Conservation (phyloP, 768 basidiomycete genomes). For the Rickenella mellea region DNA sequence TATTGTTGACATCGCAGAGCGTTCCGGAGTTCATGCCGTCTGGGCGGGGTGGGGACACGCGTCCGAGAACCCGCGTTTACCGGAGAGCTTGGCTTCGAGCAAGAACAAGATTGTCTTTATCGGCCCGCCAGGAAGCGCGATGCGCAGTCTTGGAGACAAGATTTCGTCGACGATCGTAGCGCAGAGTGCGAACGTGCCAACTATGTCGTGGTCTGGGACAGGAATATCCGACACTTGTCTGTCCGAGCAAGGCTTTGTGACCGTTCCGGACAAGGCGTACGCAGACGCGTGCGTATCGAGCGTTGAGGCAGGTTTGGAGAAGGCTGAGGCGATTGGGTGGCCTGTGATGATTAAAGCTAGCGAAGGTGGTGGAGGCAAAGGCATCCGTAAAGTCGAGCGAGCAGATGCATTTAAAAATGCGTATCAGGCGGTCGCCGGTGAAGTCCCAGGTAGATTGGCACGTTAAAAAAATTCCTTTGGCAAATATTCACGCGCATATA, state of each 20-base stretch:
- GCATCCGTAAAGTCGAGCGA: constrained; percentile 89
- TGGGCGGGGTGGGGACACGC: constrained; percentile 99
- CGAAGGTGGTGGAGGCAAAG: constrained; percentile 98
- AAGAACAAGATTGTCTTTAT: constrained; percentile 98
- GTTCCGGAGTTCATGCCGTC: constrained; percentile 95
- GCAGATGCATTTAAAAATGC: constrained; percentile 89
- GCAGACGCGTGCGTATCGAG: constrained; percentile 76
- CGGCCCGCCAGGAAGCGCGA: constrained; percentile 96
- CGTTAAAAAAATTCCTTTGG: not conserved
- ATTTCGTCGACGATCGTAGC: constrained; percentile 99
- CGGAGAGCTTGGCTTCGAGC: constrained; percentile 85
- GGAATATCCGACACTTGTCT: constrained; percentile 84
- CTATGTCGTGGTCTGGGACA: constrained; percentile 98
- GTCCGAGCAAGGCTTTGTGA: constrained; percentile 83
- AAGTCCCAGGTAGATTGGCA: constrained; percentile 76
- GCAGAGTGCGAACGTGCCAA: constrained; percentile 91
- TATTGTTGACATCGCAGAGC: constrained; percentile 96
- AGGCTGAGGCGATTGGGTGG: constrained; percentile 85
- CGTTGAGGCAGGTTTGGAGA: constrained; percentile 79
- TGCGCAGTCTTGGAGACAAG: constrained; percentile 98
- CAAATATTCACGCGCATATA: constrained; percentile 22
- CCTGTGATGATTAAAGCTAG: constrained; percentile 99
- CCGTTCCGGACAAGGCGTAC: constrained; percentile 89
- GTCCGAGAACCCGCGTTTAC: constrained; percentile 94
- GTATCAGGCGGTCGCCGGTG: constrained; percentile 86